phyloP scores from a whole-genome alignment of 1,139 yeast species.

The Candida gigantensis region DNA sequence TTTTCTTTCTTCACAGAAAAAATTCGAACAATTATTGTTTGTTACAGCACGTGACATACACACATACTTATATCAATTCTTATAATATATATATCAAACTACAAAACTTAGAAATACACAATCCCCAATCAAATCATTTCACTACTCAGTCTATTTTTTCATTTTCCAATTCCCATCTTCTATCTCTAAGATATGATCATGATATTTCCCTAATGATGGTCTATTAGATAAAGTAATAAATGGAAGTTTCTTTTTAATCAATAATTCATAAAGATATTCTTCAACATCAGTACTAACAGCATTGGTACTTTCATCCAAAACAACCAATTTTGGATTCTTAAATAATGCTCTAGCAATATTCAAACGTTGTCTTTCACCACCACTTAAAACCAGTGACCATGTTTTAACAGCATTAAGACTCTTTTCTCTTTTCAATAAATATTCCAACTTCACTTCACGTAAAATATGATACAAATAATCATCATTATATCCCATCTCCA shows the following conservation, averaged over 20 bases:
- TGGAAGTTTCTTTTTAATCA: constrained; percentile 71
- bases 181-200: constrained; percentile 71
- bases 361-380: constrained; percentile 93
- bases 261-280: constrained; percentile 77
- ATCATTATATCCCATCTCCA: constrained; percentile 71
- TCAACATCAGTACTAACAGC: constrained; percentile 93
- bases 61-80: too few species aligned
- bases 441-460: constrained; percentile 76
- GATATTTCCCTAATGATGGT: constrained; percentile 82
- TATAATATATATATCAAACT: too few species aligned
- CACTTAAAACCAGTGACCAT: constrained; percentile 91
- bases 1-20: too few species aligned
- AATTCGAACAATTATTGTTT: too few species aligned
- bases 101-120: neutral
- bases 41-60: too few species aligned
- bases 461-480: constrained; percentile 67
- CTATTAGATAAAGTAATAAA: constrained; percentile 84
- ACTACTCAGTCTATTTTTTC: too few species aligned
- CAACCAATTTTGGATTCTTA: constrained; percentile 78
- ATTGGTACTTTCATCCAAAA: constrained; percentile 90
- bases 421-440: constrained; percentile 67
- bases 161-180: constrained; percentile 45
- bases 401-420: constrained; percentile 63
- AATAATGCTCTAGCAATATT: constrained; percentile 86
- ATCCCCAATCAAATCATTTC: neutral